phyloP scores from a whole-genome alignment of 805 yeast species.

The Novakomyces olei region DNA sequence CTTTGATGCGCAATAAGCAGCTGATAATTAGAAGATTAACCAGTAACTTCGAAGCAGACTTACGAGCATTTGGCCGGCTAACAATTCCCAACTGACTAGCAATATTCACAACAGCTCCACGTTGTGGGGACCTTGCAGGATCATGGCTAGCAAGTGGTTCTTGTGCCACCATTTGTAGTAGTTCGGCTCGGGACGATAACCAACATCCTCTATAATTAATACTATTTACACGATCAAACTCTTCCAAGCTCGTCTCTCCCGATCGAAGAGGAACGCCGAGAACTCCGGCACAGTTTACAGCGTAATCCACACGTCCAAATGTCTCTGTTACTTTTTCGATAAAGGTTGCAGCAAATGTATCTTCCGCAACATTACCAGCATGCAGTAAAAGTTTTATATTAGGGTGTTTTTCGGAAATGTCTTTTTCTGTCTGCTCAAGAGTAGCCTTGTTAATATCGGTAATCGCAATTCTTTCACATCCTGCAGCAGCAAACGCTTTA shows the following conservation, averaged over 20 bases:
- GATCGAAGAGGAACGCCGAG: slow-evolving; percentile 19
- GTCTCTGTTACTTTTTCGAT: no score
- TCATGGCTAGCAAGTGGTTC: slow-evolving; percentile 16
- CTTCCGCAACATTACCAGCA: no score
- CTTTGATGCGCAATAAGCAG: slow-evolving; percentile 19
- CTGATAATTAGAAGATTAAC: slow-evolving; percentile 16
- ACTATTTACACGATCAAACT: slow-evolving; percentile 17
- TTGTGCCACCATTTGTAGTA: slow-evolving; percentile 15
- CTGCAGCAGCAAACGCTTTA: no score
- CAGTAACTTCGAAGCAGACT: no score
- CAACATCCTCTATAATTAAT: slow-evolving; percentile 18
- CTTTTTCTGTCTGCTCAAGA: no score
- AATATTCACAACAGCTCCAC: slow-evolving; percentile 18
- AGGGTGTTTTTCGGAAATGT: no score
- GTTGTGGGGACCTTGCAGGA: slow-evolving; percentile 10
- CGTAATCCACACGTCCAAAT: no score
- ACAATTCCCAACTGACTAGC: slow-evolving; percentile 18
- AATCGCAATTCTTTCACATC: no score
- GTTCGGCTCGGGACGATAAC: slow-evolving; percentile 17
- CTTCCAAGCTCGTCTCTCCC: slow-evolving; percentile 15
- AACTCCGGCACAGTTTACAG: slow-evolving; percentile 81
- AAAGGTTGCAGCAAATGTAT: no score
- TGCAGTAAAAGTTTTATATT: no score
- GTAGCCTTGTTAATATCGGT: no score
- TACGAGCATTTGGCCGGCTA: no score